Evolutionary conservation across 2,329 filamentous ascomycete genomes (phyloP).

Genomic region (Paraphoma sp.): DNA sequence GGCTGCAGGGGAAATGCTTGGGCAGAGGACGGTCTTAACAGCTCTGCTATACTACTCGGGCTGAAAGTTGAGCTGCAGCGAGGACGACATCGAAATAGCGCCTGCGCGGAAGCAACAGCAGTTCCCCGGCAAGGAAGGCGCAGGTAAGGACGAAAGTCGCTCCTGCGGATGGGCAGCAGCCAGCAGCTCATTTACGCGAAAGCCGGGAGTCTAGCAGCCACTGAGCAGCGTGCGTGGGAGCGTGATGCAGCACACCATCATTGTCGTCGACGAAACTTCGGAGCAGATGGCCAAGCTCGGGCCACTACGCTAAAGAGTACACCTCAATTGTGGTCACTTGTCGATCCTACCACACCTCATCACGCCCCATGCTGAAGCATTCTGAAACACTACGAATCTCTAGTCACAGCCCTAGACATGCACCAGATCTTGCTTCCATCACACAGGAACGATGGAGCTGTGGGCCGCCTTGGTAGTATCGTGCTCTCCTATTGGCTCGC

Average conservation of each 20-base stretch:
- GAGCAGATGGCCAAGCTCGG: constrained; percentile 18
- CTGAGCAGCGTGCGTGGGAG: constrained; percentile 21
- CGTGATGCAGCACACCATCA: constrained; percentile 18
- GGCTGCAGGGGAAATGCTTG: constrained; percentile 52
- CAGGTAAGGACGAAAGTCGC: constrained; percentile 26
- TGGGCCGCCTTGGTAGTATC: constrained; percentile 6
- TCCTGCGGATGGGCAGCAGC: constrained; percentile 29
- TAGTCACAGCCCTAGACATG: neutral
- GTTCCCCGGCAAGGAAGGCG: constrained; percentile 21
- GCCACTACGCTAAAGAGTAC: constrained; percentile 6
- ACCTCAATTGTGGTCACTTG: constrained; percentile 15
- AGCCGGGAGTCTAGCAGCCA: constrained; percentile 22
- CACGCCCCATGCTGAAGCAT: constrained; percentile 8
- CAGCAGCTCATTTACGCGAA: constrained; percentile 37
- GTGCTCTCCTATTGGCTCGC: constrained; percentile 21
- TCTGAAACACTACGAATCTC: constrained; percentile 19
- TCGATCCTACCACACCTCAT: constrained; percentile 9
- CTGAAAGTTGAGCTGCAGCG: constrained; percentile 40
- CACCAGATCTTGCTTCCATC: constrained; percentile 23
- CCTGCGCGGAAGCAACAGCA: constrained; percentile 21
- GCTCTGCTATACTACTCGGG: constrained; percentile 47
- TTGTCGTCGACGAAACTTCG: constrained; percentile 21
- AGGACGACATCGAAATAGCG: constrained; percentile 22
- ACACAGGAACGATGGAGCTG: constrained; percentile 14
- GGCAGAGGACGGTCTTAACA: constrained; percentile 61